Base-by-base conservation (phyloP, 805 yeast species). In the Barnettozyma sucrosica region DNA sequence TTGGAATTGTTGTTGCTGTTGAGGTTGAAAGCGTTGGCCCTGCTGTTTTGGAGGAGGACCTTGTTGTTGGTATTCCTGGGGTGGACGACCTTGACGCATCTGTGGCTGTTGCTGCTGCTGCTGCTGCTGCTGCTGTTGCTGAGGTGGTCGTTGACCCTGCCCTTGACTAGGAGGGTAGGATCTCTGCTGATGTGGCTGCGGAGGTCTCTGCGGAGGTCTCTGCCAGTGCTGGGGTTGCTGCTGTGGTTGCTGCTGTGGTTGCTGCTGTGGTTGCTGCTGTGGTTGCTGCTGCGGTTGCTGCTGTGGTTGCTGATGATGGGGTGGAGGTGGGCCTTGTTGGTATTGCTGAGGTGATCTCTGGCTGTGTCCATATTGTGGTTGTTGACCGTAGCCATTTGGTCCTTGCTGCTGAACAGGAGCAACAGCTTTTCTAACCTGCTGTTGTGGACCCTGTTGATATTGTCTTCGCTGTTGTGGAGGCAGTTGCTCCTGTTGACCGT, bases 231-330 rank as follows among this genome's bases (percentile, higher is more conserved):
- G 9, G 26, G 37, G 34, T 10, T 43, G 41, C 6, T 21, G 41
- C 28, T 43, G 38, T 9, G 46, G 45, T 32, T 38, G 47, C 26
- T 43, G 53, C 4, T 40, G 42, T 19, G 34, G 51, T 32, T 36
- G 52, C 5, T 28, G 51, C 21, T 38, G 48, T 5, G 47, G 47
- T 41, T 44, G 51, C 26, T 45, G 58, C 20, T 33, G 44, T 36
- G 33, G 45, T 20, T 43, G 52, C 20, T 14, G 42, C n/a, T 39
- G 49, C 9, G 26, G 30, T 20, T 18, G 36, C 26, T 43, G 41
- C 23, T 25, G 42, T n/a, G 48, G 53, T 32, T 47, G 53, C 32
- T 41, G 53, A 13, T 41, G 52, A n/a, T 48, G 56, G 16, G 41
- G 51, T 18, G 43, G 49, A 26, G 33, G 48, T 9, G 48, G 41